Conservation (phyloP, 306 rosid species). For the Ceratonia siliqua region DNA sequence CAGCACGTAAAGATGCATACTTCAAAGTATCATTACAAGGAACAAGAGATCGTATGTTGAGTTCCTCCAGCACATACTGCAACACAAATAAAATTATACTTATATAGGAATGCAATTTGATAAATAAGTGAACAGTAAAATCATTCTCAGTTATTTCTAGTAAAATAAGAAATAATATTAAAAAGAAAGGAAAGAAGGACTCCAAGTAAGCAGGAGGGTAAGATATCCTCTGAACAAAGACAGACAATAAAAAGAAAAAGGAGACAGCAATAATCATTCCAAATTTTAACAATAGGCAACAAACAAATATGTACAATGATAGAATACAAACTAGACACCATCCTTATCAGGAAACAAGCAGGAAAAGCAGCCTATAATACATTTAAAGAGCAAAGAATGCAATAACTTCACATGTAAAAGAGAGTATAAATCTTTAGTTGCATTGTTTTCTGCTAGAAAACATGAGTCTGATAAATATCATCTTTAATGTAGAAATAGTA, state of each 20-base stretch:
- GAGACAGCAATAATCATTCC: background rate
- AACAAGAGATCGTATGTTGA: slow-evolving; percentile 78
- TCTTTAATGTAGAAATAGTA: no score
- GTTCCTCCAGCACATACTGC: slow-evolving; percentile 92
- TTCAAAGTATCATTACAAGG: slow-evolving; percentile 85
- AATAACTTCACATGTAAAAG: no score
- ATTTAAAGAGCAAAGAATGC: no score
- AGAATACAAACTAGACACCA: background rate
- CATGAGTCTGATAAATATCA: no score
- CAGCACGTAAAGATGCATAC: slow-evolving; percentile 87
- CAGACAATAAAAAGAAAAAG: background rate
- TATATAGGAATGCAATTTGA: slow-evolving; percentile 22
- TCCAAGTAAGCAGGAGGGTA: background rate
- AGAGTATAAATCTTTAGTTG: no score
- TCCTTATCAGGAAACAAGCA: no score
- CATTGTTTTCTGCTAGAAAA: no score
- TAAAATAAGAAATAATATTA: background rate
- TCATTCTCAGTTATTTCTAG: background rate
- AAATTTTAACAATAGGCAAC: background rate
- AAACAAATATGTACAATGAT: background rate
- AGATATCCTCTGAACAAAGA: slow-evolving; percentile 1
- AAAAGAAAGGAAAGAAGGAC: background rate
- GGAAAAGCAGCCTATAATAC: no score
- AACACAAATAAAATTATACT: slow-evolving; percentile 34
- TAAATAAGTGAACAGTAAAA: background rate